Evolutionary conservation across 2,329 filamentous ascomycete species (phyloP).

Genomic region (Alternaria gansuensis): DNA sequence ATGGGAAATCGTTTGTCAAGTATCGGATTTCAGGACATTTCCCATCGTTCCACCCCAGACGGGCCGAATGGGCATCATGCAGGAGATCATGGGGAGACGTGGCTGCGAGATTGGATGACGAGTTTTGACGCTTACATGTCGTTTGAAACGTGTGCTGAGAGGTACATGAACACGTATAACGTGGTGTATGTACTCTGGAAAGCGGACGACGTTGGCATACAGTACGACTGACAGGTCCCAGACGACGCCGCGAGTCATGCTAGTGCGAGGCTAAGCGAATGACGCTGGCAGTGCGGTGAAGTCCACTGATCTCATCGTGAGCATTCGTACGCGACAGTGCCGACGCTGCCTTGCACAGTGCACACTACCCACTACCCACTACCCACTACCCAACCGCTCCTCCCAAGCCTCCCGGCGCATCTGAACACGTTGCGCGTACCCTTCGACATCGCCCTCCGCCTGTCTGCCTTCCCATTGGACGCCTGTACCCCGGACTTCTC

Average conservation of each 20-base stretch:
- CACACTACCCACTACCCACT: no score
- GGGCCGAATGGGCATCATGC: slow-evolving; percentile 7
- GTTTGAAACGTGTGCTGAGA: background rate
- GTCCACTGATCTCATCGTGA: slow-evolving; percentile 26
- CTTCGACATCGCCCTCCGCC: background rate
- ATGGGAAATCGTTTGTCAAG: slow-evolving; percentile 7
- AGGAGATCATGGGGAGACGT: slow-evolving; percentile 1
- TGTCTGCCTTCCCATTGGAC: slow-evolving; percentile 3
- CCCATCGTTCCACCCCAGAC: slow-evolving; percentile 20
- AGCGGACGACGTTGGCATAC: slow-evolving; percentile 15
- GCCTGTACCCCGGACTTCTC: slow-evolving; percentile 8
- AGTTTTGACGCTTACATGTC: slow-evolving; percentile 1
- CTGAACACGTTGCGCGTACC: slow-evolving; percentile 11
- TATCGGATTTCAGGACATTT: slow-evolving; percentile 12
- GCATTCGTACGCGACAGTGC: slow-evolving; percentile 20
- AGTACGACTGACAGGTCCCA: slow-evolving; percentile 10
- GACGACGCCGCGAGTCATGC: slow-evolving; percentile 24
- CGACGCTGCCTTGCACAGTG: slow-evolving; percentile 6
- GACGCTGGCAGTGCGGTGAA: slow-evolving; percentile 23
- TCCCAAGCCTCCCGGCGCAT: background rate
- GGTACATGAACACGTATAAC: background rate
- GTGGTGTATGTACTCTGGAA: background rate
- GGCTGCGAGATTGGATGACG: background rate
- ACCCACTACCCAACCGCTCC: background rate
- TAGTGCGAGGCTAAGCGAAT: slow-evolving; percentile 19